phyloP scores from a whole-genome alignment of 1,139 yeast species.

The Saccharomyces pastorianus region DNA sequence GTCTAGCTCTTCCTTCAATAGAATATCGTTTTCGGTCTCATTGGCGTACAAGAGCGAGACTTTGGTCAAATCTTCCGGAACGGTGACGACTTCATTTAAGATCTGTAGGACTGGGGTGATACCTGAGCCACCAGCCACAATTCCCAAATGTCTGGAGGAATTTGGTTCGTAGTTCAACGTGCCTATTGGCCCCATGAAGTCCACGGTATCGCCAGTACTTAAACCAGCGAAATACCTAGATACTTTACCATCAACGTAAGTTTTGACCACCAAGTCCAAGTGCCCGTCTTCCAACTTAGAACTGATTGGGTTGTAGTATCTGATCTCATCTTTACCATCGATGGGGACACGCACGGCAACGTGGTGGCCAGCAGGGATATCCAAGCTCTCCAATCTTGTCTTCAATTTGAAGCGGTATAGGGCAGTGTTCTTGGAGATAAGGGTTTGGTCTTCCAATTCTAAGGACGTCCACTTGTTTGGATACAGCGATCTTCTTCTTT shows the following conservation, averaged over 20 bases:
- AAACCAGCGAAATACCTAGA: conserved; percentile 57
- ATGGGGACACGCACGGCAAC: conserved; percentile 47
- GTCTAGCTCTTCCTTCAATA: conserved; percentile 61
- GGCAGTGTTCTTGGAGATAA: conserved; percentile 60
- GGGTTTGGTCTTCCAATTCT: conserved; percentile 64
- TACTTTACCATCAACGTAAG: conserved; percentile 61
- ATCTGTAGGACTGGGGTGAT: conserved; percentile 74
- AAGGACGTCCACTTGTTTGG: conserved; percentile 51
- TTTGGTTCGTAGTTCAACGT: conserved; percentile 53
- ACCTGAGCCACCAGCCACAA: conserved; percentile 84
- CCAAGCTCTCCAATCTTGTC: conserved; percentile 51
- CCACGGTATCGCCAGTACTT: conserved; percentile 55
- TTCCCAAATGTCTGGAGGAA: conserved; percentile 52
- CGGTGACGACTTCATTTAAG: conserved; percentile 48
- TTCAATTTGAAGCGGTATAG: conserved; percentile 62
- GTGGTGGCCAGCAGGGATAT: conserved; percentile 68
- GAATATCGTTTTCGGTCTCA: conserved; percentile 63
- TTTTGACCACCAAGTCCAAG: conserved; percentile 66
- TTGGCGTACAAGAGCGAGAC: conserved; percentile 60
- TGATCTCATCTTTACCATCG: conserved; percentile 52
- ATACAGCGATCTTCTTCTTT: conserved; percentile 40
- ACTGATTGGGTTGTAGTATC: conserved; percentile 70
- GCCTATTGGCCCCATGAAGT: conserved; percentile 74
- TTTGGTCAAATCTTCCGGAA: conserved; percentile 55
- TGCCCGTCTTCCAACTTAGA: conserved; percentile 63